Conservation (phyloP, 2,329 filamentous ascomycete species). For the Chaetomiaceae sp. region DNA sequence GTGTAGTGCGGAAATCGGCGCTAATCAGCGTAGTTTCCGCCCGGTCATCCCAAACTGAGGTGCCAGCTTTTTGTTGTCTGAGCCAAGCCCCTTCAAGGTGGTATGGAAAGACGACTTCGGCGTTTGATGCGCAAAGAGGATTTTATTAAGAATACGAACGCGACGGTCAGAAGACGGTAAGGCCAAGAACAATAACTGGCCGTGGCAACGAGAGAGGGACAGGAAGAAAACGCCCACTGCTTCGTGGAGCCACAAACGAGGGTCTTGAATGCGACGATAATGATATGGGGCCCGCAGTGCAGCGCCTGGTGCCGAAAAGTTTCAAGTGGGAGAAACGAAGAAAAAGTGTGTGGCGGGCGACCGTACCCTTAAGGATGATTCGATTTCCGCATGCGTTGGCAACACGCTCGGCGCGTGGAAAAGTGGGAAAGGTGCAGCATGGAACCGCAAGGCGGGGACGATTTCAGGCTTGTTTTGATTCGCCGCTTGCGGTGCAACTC, state of each 20-base stretch:
- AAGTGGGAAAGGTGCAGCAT: constrained; percentile 14
- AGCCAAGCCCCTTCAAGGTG: no score
- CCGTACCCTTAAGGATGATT: constrained; percentile 20
- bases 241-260: constrained; percentile 11
- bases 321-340: constrained; percentile 14
- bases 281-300: not conserved
- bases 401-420: constrained; percentile 15
- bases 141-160: not conserved
- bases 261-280: constrained; percentile 11
- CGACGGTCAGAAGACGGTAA: not conserved
- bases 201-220: not conserved
- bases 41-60: constrained; percentile 5
- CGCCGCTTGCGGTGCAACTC: constrained; percentile 14
- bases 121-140: not conserved
- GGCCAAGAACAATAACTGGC: not conserved
- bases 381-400: constrained; percentile 20
- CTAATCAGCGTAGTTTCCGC: constrained; percentile 14
- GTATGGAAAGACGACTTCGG: not conserved
- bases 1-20: constrained; percentile 14
- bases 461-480: constrained; percentile 11
- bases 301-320: constrained; percentile 6
- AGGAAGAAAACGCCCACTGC: not conserved
- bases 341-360: constrained; percentile 14
- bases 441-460: constrained; percentile 6
- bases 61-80: not conserved